Base-by-base conservation (phyloP, 768 basidiomycete genomes). In the Psilocybe cyanescens region DNA sequence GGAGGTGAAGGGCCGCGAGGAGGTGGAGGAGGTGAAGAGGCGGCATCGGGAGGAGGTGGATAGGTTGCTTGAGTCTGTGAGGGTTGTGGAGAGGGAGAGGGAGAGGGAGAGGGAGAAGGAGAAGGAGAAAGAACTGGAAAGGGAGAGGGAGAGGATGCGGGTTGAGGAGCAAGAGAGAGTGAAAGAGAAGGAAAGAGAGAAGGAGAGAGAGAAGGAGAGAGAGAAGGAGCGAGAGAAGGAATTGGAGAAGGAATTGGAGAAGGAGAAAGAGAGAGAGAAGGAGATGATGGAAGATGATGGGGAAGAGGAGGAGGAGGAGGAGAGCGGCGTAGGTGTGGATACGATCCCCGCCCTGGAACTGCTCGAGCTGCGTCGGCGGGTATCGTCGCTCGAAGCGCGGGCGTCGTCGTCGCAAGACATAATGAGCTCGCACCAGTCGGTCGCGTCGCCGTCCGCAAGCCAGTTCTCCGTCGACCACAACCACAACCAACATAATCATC, bases 311-410 rank as follows among this genome's bases (percentile, higher is more conserved):
- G 14, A 51, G 52, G 54, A 45, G 53, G 44, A 44, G 52, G 16
- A 33, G 31, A 14, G 35, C 29, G 30, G 50, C 61, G 19, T 53
- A 62, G 31, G 60, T 55, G 24, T 24, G 24, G n/a, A 45, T 37
- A 47, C 31, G 45, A 48, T 55, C 7, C 62, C 58, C 5, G 28
- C 63, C 0, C 39, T 56, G n/a, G 63, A 67, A 39, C 31, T 67
- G 8, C 37, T 60, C 5, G 66, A 67, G 30, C 61, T 67, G 19
- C 58, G 61, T 4, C 66, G 64, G 24, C 63, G 66, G 17, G 53
- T 67, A 24, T 37, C 57, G 6, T 55, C 61, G 5, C 61, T 67
- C 7, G 66, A 67, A 53, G 33, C 55, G 11, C 58, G 56, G 30
- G 19, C 44, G 17, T 59, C 56, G 4, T 28, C 46, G 45, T 35